phyloP scores from a whole-genome alignment of 371 early-diverging fungal genomes.

The Fennellomyces sp. region DNA sequence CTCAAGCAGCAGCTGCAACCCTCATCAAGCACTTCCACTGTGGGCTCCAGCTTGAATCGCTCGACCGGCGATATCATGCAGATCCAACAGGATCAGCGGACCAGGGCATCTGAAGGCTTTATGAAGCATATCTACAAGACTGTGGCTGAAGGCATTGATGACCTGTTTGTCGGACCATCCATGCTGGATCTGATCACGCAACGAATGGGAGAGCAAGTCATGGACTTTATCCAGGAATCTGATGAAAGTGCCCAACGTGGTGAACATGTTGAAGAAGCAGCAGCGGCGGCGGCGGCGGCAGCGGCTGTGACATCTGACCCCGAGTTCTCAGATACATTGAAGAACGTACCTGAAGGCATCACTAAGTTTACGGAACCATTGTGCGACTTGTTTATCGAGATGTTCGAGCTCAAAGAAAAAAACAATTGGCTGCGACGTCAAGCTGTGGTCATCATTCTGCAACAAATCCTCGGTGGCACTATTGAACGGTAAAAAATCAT shows the following conservation, averaged over 20 bases:
- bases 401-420: slow-evolving; percentile 85
- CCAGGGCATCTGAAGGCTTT: slow-evolving; percentile 39
- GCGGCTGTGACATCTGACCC: neutral
- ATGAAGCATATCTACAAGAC: slow-evolving; percentile 78
- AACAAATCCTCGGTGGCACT: slow-evolving; percentile 84
- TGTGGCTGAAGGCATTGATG: slow-evolving; percentile 71
- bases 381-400: slow-evolving; percentile 82
- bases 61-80: neutral
- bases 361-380: slow-evolving; percentile 71
- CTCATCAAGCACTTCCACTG: slow-evolving; percentile 19
- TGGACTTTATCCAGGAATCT: slow-evolving; percentile 44
- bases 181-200: slow-evolving; percentile 77
- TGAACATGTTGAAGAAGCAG: neutral
- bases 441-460: slow-evolving; percentile 81
- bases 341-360: slow-evolving; percentile 43
- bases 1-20: slow-evolving; percentile 14
- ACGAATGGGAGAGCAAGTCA: slow-evolving; percentile 70
- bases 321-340: slow-evolving; percentile 6
- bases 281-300: neutral
- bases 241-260: neutral
- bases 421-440: slow-evolving; percentile 89
- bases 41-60: neutral
- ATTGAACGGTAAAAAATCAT: slow-evolving; percentile 67
- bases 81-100: neutral
- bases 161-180: slow-evolving; percentile 67